Base-by-base conservation (phyloP, 768 basidiomycete genomes). In the Xanthoconium purpureum region DNA sequence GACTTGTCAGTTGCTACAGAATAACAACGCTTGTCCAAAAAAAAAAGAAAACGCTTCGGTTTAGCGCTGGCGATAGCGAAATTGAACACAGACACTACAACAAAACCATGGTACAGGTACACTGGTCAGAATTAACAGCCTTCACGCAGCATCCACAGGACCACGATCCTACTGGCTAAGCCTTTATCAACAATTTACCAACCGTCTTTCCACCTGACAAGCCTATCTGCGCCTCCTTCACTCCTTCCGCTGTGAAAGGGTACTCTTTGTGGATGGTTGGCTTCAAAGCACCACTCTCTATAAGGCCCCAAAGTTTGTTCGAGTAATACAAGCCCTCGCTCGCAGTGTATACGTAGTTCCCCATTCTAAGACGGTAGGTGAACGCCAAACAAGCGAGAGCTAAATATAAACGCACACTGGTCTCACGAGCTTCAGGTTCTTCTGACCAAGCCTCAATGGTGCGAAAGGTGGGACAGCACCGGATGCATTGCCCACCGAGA, bases 401-500 rank as follows among this genome's bases (percentile, higher is more conserved):
- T 3, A 18, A 5, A 37, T 37, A 10, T 35, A 15, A 17, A 40
- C 84, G 56, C 64, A 92, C 90, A 78, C 82, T n/a, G 91, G 91
- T 35, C 90, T 84, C 45, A 84, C 61, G 11, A 92, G 74, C 62
- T 85, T 90, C 61, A 96, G 67, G 62, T 96, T 95, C 77, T 94
- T 98, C 57, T 85, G 80, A 0, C 78, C 74, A 12, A 98, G 83
- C 63, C 82, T 88, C 47, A 90, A 73, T 0, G 89, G 81, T 3
- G 86, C 73, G 68, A 97, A 85, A 0, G 91, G 87, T 33, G 83
- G 82, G 3, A 91, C 88, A 8, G 87, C 72, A 3, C 94, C 94
- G 8, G 93, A 96, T 0, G 96, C 92, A 63, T 98, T 98, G 0
- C 97, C 97, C 51, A 94, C 83, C 8, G 85, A 87, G 14, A 97